Percentiles rank a stretch among this genome's conserved stretches.
Evolutionary conservation across 1,139 yeast genomes (phyloP).

Genomic region (Torulaspora globosa): DNA sequence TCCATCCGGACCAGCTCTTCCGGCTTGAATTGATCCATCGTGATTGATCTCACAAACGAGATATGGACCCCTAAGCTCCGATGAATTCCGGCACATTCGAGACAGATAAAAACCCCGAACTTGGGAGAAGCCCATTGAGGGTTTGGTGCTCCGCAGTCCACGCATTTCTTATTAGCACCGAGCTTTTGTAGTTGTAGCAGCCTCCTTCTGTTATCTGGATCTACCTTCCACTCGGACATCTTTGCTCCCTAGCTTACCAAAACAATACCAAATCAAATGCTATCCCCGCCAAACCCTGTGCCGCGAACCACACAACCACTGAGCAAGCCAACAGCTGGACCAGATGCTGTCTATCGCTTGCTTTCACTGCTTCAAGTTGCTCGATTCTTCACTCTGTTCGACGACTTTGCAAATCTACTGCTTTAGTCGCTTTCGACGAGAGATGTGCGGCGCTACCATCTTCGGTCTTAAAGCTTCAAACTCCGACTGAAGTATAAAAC

Average conservation of each 20-base stretch:
- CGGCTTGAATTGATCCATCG: slow-evolving; percentile 95
- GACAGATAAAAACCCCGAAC: slow-evolving; percentile 91
- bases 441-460: slow-evolving; percentile 4
- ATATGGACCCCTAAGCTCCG: slow-evolving; percentile 95
- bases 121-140: slow-evolving; percentile 99
- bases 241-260: neutral
- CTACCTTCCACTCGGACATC: slow-evolving; percentile 68
- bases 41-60: slow-evolving; percentile 91
- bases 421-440: too few species aligned
- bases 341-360: neutral
- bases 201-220: slow-evolving; percentile 85
- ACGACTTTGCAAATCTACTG: too few species aligned
- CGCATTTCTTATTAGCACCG: slow-evolving; percentile 83
- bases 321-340: neutral
- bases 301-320: neutral
- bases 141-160: slow-evolving; percentile 91
- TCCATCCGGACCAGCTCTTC: slow-evolving; percentile 91
- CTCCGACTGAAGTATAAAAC: slow-evolving; percentile 1
- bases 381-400: neutral
- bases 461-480: neutral
- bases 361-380: neutral
- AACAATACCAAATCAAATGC: neutral
- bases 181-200: slow-evolving; percentile 72
- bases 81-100: slow-evolving; percentile 96
- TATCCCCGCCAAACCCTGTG: neutral